Percentiles rank a stretch among this genome's conserved stretches.
Conservation (phyloP, 2,329 filamentous ascomycete species). For the Venturiaceae sp. region DNA sequence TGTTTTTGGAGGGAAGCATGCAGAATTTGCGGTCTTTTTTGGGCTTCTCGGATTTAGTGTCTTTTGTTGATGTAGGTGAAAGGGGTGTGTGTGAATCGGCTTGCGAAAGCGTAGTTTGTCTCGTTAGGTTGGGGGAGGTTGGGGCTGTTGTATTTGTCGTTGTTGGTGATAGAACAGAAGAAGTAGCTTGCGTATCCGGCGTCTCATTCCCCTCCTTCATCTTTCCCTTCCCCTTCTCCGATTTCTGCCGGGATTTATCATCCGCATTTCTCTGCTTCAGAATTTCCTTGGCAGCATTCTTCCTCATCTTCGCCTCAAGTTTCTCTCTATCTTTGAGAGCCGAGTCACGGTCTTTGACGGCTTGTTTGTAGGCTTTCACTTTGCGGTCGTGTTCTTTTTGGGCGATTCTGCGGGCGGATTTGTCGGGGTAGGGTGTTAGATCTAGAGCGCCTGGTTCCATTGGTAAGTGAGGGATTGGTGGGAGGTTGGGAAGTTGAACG, state of each 20-base stretch:
- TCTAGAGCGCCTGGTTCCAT: constrained; percentile 46
- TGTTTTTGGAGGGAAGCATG: constrained; percentile 52
- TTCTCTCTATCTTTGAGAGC: constrained; percentile 55
- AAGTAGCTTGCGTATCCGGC: background rate
- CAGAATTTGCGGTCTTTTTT: constrained; percentile 68
- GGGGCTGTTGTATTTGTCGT: background rate
- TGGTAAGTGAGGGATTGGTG: constrained; percentile 43
- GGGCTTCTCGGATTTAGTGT: constrained; percentile 17
- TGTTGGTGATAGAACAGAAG: background rate
- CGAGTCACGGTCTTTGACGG: constrained; percentile 57
- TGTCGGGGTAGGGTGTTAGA: constrained; percentile 49
- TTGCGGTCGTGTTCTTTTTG: constrained; percentile 57
- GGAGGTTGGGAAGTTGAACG: constrained; percentile 19
- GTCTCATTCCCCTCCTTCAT: background rate
- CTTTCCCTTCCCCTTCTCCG: background rate
- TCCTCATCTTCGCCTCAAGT: constrained; percentile 36
- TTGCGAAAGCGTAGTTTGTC: background rate
- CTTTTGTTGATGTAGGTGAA: background rate
- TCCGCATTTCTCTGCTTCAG: constrained; percentile 8
- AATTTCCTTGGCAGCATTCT: constrained; percentile 16
- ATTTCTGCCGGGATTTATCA: background rate
- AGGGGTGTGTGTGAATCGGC: background rate
- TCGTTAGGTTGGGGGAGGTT: background rate
- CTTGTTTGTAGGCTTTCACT: constrained; percentile 55
- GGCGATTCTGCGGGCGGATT: constrained; percentile 55